Evolutionary conservation across 495 filamentous ascomycete species (phyloP).

Genomic region (Hypoxylon crocopeplum): DNA sequence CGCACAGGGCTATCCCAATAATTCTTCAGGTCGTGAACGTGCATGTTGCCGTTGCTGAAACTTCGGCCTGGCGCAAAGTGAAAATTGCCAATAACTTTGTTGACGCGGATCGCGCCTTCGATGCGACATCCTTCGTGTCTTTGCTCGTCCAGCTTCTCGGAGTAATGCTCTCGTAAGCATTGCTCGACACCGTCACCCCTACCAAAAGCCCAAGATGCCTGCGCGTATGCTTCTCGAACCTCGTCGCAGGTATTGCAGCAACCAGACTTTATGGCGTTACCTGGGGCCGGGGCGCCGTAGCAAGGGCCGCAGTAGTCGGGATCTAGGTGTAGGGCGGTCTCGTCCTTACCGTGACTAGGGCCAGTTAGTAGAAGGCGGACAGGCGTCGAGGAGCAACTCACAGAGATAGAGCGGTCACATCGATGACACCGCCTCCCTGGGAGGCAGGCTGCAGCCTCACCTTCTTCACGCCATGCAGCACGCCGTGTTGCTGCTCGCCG

Average conservation of each 20-base stretch:
- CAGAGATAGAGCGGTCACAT: slow-evolving; percentile 75
- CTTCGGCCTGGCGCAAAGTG: slow-evolving; percentile 95
- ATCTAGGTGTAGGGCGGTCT: slow-evolving; percentile 80
- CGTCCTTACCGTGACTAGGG: slow-evolving; percentile 63
- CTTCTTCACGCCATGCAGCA: slow-evolving; percentile 90
- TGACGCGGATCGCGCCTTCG: slow-evolving; percentile 90
- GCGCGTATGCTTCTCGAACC: slow-evolving; percentile 91
- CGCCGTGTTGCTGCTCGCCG: slow-evolving; percentile 92
- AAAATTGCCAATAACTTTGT: slow-evolving; percentile 99
- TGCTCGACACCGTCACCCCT: slow-evolving; percentile 92
- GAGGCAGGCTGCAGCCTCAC: slow-evolving; percentile 73
- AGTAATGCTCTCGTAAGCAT: slow-evolving; percentile 93
- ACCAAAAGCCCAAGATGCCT: slow-evolving; percentile 89
- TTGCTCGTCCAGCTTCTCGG: slow-evolving; percentile 83
- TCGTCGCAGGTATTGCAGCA: slow-evolving; percentile 98
- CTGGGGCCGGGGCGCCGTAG: slow-evolving; percentile 80
- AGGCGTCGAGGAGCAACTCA: slow-evolving; percentile 48
- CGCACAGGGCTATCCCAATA: slow-evolving; percentile 75
- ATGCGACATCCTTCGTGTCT: slow-evolving; percentile 92
- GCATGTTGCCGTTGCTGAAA: slow-evolving; percentile 93
- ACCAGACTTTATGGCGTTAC: slow-evolving; percentile 71
- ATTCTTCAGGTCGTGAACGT: slow-evolving; percentile 95
- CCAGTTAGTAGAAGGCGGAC: slow-evolving; percentile 8
- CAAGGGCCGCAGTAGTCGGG: slow-evolving; percentile 93
- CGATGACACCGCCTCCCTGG: slow-evolving; percentile 82